Conservation (phyloP, 2,329 filamentous ascomycete genomes). For the Periconia sp. region DNA sequence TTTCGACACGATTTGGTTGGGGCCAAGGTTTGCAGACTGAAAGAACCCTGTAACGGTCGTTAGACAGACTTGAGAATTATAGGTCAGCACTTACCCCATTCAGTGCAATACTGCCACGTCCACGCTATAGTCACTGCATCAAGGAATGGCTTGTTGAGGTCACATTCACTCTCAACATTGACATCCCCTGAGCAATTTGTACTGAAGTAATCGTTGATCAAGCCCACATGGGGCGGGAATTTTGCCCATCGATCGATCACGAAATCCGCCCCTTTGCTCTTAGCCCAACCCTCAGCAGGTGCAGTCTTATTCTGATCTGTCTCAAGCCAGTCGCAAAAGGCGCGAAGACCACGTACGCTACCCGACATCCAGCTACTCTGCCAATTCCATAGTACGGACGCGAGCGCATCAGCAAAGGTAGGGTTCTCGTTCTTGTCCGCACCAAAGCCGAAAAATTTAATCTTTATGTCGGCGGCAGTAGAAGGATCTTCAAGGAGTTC, state of each 20-base stretch:
- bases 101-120: constrained; percentile 61
- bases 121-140: constrained; percentile 51
- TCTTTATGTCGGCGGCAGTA: constrained; percentile 51
- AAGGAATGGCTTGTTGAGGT: constrained; percentile 41
- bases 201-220: constrained; percentile 48
- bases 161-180: constrained; percentile 38
- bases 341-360: constrained; percentile 36
- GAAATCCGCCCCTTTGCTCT: constrained; percentile 48
- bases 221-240: constrained; percentile 44
- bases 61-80: too few species aligned
- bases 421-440: constrained; percentile 54
- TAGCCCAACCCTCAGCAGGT: constrained; percentile 50
- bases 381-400: constrained; percentile 49
- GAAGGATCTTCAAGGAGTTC: constrained; percentile 46
- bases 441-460: constrained; percentile 55
- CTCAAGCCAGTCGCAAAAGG: constrained; percentile 57
- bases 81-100: constrained; percentile 54
- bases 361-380: constrained; percentile 53
- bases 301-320: constrained; percentile 49
- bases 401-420: constrained; percentile 54
- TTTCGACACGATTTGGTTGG: constrained; percentile 54
- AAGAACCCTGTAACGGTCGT: constrained; percentile 53
- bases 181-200: constrained; percentile 49
- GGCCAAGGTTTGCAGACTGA: constrained; percentile 56
- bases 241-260: constrained; percentile 51